Conservation (phyloP, 768 basidiomycete species). For the Termitomyces sp. region DNA sequence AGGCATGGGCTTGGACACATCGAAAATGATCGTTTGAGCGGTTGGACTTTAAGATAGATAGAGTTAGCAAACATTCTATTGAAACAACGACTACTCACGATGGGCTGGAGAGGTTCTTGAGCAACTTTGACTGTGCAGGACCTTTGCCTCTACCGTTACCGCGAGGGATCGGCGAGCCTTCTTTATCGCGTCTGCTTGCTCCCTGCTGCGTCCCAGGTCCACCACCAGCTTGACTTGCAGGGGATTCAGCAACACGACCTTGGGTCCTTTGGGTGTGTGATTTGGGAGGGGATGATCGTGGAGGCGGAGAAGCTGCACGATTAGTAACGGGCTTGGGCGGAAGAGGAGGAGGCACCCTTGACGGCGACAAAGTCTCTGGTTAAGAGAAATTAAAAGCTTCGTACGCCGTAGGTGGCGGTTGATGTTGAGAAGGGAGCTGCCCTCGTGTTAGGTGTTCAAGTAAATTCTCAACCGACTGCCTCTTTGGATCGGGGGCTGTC, state of each 20-base stretch:
- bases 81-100: slow-evolving; percentile 33
- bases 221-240: slow-evolving; percentile 37
- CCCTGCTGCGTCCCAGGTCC: slow-evolving; percentile 16
- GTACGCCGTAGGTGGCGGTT: slow-evolving; percentile 37
- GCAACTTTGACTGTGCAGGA: slow-evolving; percentile 37
- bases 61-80: slow-evolving; percentile 3
- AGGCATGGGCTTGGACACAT: slow-evolving; percentile 68
- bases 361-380: slow-evolving; percentile 35
- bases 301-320: slow-evolving; percentile 56
- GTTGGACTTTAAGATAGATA: slow-evolving; percentile 34
- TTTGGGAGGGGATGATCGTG: slow-evolving; percentile 61
- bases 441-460: slow-evolving; percentile 67
- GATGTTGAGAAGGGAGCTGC: slow-evolving; percentile 29
- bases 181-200: slow-evolving; percentile 56
- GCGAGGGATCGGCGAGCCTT: slow-evolving; percentile 65
- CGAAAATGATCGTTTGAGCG: slow-evolving; percentile 67
- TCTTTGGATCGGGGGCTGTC: slow-evolving; percentile 61
- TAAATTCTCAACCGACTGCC: slow-evolving; percentile 80
- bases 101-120: slow-evolving; percentile 52
- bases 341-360: slow-evolving; percentile 54
- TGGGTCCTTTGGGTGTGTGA: slow-evolving; percentile 46
- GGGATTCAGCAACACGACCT: slow-evolving; percentile 48
- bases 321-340: slow-evolving; percentile 52
- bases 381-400: slow-evolving; percentile 50
- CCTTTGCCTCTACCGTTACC: slow-evolving; percentile 35